Evolutionary conservation across 352 stramenopile genomes (phyloP), one percentile per base, ranked within the genome.

Genomic region (Globisporangium nagaii): DNA sequence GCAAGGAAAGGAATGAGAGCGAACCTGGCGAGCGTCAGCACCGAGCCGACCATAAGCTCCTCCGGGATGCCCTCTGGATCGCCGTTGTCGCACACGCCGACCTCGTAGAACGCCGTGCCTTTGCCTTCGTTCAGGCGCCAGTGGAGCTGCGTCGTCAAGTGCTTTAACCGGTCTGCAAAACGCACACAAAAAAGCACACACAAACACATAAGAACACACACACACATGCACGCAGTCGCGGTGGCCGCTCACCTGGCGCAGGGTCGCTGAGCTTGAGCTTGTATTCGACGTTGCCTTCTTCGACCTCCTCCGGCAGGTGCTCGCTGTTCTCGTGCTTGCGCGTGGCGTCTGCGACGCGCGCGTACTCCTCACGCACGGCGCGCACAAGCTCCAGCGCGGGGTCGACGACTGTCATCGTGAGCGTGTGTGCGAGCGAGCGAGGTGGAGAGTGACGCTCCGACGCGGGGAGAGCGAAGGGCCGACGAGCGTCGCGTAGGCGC

Each of bases 231-330:
- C n/a, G n/a, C n/a, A n/a, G n/a, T n/a, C n/a, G n/a, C n/a, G n/a
- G n/a, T n/a, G n/a, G n/a, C n/a, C n/a, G n/a, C n/a, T n/a, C n/a
- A 81, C 71, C 71, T 41, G 79, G 62, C 8, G 78, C 58, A 1
- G 75, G 75, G 44, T 86, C 70, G n/a, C 90, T 68, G 32, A 96
- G 69, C 66, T 95, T 84, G 45, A 90, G 75, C 69, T 96, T 96
- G 67, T 96, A 95, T 75, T 96, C 88, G 45, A 95, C 73, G 60
- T 94, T 96, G 22, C 88, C 88, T 58, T 96, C 84, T 62, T 96
- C 88, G 43, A 96, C 70, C 58, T 96, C 88, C 34, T 79, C 68
- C 11, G 79, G 73, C 25, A 93, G 61, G 43, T 67, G 44, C 60
- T 52, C 53, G n/a, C 19, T n/a, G n/a, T n/a, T 35, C 36, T 4